These are phyloP conservation scores for Porcisia deanei DNA, from an alignment of 208 protist species.

Conservation along the genomic window DNA sequence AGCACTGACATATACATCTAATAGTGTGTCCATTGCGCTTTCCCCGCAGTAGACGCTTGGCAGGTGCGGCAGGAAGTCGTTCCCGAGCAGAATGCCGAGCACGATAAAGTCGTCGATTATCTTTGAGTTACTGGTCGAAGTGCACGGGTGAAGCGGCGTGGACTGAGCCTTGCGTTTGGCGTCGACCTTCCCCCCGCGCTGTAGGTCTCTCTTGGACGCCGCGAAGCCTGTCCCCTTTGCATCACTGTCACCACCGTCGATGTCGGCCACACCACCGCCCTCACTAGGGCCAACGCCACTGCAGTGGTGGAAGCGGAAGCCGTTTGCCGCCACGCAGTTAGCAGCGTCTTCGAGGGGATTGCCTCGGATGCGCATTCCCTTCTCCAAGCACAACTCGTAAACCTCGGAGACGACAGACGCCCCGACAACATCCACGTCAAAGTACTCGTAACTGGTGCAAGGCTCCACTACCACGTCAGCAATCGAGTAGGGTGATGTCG, in stretches of 20 bases:
- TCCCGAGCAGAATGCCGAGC: slow-evolving; percentile 74
- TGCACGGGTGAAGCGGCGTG: slow-evolving; percentile 58
- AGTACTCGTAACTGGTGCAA: slow-evolving; percentile 60
- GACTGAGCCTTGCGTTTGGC: background rate
- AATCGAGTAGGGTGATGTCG: slow-evolving; percentile 8
- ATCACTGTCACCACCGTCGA: background rate
- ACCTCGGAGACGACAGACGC: slow-evolving; percentile 68
- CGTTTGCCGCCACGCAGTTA: slow-evolving; percentile 42
- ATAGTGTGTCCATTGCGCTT: slow-evolving; percentile 71
- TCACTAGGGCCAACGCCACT: background rate
- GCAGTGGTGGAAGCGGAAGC: slow-evolving; percentile 50
- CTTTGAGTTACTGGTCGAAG: slow-evolving; percentile 67
- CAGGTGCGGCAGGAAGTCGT: slow-evolving; percentile 82
- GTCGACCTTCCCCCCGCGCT: slow-evolving; percentile 3
- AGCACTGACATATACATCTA: slow-evolving; percentile 77
- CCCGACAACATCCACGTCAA: slow-evolving; percentile 67
- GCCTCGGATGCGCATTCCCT: slow-evolving; percentile 28
- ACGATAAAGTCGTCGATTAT: slow-evolving; percentile 88
- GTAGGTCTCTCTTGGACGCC: background rate
- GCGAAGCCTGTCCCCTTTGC: background rate
- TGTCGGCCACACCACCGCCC: background rate
- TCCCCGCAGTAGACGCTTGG: slow-evolving; percentile 81
- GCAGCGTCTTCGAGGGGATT: slow-evolving; percentile 9
- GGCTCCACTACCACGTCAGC: slow-evolving; percentile 9
- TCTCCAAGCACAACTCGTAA: slow-evolving; percentile 56